These are phyloP conservation scores for Ustilago nuda DNA, from an alignment of 1,284 basidiomycete species.

Conservation along the genomic window DNA sequence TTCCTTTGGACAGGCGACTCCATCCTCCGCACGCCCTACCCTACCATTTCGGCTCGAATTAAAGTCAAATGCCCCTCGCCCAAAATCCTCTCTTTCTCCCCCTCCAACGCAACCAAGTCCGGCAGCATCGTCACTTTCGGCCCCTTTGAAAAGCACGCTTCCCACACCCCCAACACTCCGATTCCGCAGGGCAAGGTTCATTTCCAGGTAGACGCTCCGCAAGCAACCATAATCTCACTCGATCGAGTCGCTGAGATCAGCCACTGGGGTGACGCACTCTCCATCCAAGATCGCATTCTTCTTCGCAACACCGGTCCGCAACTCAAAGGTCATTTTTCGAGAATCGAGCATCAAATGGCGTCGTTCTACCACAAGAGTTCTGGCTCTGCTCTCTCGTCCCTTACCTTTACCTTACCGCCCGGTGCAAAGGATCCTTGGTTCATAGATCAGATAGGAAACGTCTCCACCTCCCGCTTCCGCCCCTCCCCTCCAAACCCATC, in stretches of 20 bases:
- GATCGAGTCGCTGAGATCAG: slow-evolving; percentile 87
- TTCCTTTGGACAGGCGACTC: slow-evolving; percentile 80
- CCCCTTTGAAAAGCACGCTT: slow-evolving; percentile 78
- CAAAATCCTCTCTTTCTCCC: slow-evolving; percentile 42
- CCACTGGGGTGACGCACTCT: slow-evolving; percentile 95
- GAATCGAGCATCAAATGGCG: slow-evolving; percentile 83
- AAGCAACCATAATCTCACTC: slow-evolving; percentile 80
- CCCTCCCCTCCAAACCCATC: slow-evolving; percentile 70
- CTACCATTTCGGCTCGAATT: slow-evolving; percentile 82
- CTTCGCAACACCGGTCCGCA: slow-evolving; percentile 87
- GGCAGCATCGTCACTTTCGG: slow-evolving; percentile 87
- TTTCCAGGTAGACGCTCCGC: slow-evolving; percentile 82
- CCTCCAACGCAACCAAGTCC: slow-evolving; percentile 77
- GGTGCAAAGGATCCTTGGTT: slow-evolving; percentile 49
- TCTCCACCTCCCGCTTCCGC: slow-evolving; percentile 90
- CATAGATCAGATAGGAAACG: slow-evolving; percentile 81
- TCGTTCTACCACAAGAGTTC: slow-evolving; percentile 75
- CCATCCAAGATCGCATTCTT: slow-evolving; percentile 87
- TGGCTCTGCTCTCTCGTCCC: slow-evolving; percentile 78
- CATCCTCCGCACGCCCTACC: slow-evolving; percentile 86
- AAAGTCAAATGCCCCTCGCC: slow-evolving; percentile 73
- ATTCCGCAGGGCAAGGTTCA: slow-evolving; percentile 75
- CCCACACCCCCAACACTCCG: slow-evolving; percentile 72
- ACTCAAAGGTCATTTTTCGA: slow-evolving; percentile 96
- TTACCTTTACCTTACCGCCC: slow-evolving; percentile 74